These are phyloP conservation scores for Verticillium tricorpus DNA, from an alignment of 2,329 filamentous ascomycete species.

Conservation along the genomic window DNA sequence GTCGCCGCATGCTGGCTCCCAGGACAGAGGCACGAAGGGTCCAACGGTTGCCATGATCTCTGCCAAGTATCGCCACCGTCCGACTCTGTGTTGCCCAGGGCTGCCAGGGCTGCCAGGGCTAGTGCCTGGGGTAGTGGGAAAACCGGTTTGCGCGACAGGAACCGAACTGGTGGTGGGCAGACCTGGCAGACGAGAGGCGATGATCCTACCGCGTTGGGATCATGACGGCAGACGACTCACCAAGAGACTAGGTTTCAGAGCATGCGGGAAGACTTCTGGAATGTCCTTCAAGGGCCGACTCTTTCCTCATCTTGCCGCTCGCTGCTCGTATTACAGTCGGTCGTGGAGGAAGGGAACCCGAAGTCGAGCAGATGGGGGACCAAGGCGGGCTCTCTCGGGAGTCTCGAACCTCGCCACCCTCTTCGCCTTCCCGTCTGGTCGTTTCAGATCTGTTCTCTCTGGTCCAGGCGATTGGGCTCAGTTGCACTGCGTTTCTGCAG, in stretches of 20 bases:
- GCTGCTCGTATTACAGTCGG: background rate
- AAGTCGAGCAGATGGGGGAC: too few relatives aligned
- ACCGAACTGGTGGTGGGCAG: background rate
- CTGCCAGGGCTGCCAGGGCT: background rate
- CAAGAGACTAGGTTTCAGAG: background rate
- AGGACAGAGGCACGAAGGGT: background rate
- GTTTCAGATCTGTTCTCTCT: background rate
- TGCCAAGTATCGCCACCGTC: constrained; percentile 13
- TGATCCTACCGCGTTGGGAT: background rate
- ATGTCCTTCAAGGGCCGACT: background rate
- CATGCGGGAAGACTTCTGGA: background rate
- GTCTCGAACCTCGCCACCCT: too few relatives aligned
- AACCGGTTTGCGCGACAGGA: constrained; percentile 13
- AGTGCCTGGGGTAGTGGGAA: background rate
- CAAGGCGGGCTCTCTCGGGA: too few relatives aligned
- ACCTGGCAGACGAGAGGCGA: background rate
- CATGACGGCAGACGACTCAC: background rate
- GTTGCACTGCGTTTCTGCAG: too few relatives aligned
- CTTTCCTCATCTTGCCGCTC: background rate
- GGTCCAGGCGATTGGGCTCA: background rate
- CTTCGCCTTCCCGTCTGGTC: too few relatives aligned
- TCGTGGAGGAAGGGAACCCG: too few relatives aligned
- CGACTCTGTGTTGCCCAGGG: background rate
- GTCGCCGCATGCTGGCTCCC: background rate
- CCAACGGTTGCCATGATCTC: constrained; percentile 5